Evolutionary conservation across 1,139 yeast genomes (phyloP).

Genomic region (Debaryomycetaceae sp.): DNA sequence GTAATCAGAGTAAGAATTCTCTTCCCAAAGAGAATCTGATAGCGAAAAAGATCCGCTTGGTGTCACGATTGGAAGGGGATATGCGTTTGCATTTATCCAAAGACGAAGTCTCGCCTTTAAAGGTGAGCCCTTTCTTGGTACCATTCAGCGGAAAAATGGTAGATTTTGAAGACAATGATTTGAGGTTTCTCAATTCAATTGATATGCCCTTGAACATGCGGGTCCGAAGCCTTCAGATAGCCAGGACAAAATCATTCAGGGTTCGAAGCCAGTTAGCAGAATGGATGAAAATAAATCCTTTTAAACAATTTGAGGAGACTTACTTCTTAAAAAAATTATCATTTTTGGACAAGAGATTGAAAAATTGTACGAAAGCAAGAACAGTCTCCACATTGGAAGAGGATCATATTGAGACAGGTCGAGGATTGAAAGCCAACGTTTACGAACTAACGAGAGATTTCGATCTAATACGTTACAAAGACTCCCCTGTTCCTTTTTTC

Average conservation of each 20-base stretch:
- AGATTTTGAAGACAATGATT: conserved; percentile 35
- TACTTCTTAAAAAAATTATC: conserved; percentile 18
- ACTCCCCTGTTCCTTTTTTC: conserved; percentile 6
- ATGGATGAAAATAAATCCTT: conserved; percentile 41
- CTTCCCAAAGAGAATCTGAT: conserved; percentile 2
- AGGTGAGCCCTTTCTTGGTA: conserved; percentile 9
- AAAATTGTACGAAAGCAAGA: conserved; percentile 8
- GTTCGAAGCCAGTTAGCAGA: conserved; percentile 31
- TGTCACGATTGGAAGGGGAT: background rate
- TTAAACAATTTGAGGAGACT: conserved; percentile 27
- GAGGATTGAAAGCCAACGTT: conserved; percentile 14
- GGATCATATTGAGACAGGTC: conserved; percentile 14
- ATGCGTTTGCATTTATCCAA: background rate
- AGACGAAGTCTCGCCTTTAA: background rate
- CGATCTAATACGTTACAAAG: conserved; percentile 6
- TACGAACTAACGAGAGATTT: conserved; percentile 16
- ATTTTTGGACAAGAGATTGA: conserved; percentile 10
- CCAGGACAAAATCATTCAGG: conserved; percentile 15
- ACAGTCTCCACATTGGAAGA: conserved; percentile 10
- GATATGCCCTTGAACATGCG: conserved; percentile 6
- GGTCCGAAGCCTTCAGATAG: conserved; percentile 9
- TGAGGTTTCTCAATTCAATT: conserved; percentile 24
- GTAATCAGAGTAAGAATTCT: conserved; percentile 2
- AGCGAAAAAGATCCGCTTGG: background rate
- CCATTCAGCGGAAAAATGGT: conserved; percentile 27